phyloP scores from a whole-genome alignment of 129 eudicot species.

The Arctium minus region DNA sequence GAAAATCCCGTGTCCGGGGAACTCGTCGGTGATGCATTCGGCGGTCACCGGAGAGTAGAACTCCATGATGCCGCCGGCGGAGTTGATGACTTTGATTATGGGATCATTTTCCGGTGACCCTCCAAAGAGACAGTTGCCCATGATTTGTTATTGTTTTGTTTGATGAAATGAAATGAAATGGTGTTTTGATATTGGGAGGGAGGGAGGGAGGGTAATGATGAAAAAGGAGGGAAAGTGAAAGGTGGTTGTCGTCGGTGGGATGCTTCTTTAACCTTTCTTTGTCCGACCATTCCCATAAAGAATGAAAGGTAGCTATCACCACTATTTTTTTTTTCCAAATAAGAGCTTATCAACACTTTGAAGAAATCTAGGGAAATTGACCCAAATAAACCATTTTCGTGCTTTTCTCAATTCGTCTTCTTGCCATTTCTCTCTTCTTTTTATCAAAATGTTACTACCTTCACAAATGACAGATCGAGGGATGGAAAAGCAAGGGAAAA shows the following conservation, averaged over 20 bases:
- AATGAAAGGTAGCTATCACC: slow-evolving; percentile 25
- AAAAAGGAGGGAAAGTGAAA: slow-evolving; percentile 47
- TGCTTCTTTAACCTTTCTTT: slow-evolving; percentile 34
- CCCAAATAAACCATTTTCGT: too few species aligned
- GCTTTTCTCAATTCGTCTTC: too few species aligned
- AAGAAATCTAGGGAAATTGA: too few species aligned
- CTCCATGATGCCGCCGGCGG: slow-evolving; percentile 69
- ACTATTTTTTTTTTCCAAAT: background rate
- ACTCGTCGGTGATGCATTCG: slow-evolving; percentile 63
- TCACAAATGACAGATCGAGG: too few species aligned
- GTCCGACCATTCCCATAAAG: slow-evolving; percentile 31
- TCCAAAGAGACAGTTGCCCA: slow-evolving; percentile 79
- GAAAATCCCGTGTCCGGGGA: slow-evolving; percentile 67
- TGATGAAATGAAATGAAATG: background rate
- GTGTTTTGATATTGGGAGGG: background rate
- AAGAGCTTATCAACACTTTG: background rate
- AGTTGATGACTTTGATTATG: slow-evolving; percentile 46
- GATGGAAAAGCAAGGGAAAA: too few species aligned
- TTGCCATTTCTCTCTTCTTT: too few species aligned
- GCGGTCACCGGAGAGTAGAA: slow-evolving; percentile 47
- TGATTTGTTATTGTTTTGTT: background rate
- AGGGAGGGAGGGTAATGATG: slow-evolving; percentile 26
- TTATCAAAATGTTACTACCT: too few species aligned
- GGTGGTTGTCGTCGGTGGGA: slow-evolving; percentile 42
- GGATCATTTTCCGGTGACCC: slow-evolving; percentile 37